A percentile compares a stretch with the other conserved stretches of the same genome.
Evolutionary conservation across 768 basidiomycete species (phyloP).

Genomic region (Coprinopsis strossmayeri): DNA sequence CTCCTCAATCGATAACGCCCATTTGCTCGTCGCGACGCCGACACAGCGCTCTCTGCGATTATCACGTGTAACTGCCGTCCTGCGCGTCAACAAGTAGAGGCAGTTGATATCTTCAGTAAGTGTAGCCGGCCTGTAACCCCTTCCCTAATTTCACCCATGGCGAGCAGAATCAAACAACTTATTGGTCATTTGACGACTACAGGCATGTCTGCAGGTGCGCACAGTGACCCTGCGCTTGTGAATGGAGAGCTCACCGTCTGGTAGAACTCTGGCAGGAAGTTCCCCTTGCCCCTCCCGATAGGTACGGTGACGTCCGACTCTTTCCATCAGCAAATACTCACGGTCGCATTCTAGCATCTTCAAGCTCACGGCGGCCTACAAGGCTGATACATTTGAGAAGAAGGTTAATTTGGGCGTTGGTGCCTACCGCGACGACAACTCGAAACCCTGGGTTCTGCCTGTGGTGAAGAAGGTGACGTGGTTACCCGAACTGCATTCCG

Average conservation of each 20-base stretch:
- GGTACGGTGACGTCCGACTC: slow-evolving; percentile 37
- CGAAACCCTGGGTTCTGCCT: slow-evolving; percentile 89
- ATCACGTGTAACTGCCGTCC: background rate
- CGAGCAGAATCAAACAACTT: slow-evolving; percentile 55
- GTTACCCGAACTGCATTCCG: background rate
- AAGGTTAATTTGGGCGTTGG: slow-evolving; percentile 94
- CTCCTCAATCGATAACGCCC: too few species aligned
- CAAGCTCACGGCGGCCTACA: slow-evolving; percentile 86
- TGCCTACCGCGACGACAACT: slow-evolving; percentile 83
- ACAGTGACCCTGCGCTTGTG: background rate
- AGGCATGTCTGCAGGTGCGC: slow-evolving; percentile 53
- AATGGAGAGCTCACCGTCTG: slow-evolving; percentile 4
- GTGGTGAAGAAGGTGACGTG: slow-evolving; percentile 74
- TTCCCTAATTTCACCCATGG: slow-evolving; percentile 39
- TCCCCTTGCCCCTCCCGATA: slow-evolving; percentile 81
- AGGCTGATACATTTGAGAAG: slow-evolving; percentile 62
- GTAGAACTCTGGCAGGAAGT: slow-evolving; percentile 71
- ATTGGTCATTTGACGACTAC: slow-evolving; percentile 41
- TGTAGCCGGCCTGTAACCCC: slow-evolving; percentile 2
- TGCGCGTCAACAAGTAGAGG: background rate
- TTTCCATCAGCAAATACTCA: background rate
- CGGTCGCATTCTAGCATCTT: slow-evolving; percentile 56
- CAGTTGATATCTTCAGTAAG: slow-evolving; percentile 2
- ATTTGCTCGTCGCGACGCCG: too few species aligned
- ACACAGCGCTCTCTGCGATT: too few species aligned